Conservation (phyloP, 805 yeast species). For the Brettanomyces nanus region DNA sequence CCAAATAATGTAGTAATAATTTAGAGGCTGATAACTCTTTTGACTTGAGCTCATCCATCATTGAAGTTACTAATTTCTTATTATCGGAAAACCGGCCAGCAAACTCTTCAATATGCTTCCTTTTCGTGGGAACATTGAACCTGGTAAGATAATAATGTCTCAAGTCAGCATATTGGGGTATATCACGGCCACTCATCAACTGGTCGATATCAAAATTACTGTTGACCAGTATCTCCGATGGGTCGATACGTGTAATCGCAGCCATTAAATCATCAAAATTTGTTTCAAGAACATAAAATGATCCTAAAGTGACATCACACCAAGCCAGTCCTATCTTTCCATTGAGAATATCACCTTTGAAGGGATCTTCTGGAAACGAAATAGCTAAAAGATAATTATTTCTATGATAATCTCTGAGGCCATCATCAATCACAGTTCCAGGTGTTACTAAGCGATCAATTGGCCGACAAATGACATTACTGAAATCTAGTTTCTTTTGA, state of each 20-base stretch:
- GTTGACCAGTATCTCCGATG: conserved; percentile 67
- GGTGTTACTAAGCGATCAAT: conserved; percentile 81
- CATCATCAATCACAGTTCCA: conserved; percentile 86
- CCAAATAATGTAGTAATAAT: conserved; percentile 57
- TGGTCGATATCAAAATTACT: conserved; percentile 33
- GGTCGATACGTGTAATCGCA: conserved; percentile 69
- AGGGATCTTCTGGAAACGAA: conserved; percentile 44
- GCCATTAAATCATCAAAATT: conserved; percentile 53
- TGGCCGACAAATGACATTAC: conserved; percentile 47
- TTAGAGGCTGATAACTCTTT: conserved; percentile 56
- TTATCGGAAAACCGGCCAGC: conserved; percentile 33
- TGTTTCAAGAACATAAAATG: conserved; percentile 60
- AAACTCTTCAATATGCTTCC: conserved; percentile 31
- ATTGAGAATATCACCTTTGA: conserved; percentile 28
- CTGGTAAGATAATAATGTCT: conserved; percentile 53
- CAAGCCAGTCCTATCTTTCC: conserved; percentile 66
- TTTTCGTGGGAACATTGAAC: conserved; percentile 34
- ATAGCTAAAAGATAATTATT: conserved; percentile 68
- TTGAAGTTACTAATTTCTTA: conserved; percentile 14
- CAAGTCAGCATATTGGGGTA: conserved; percentile 49
- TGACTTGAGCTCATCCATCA: conserved; percentile 27
- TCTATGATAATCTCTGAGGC: conserved; percentile 61
- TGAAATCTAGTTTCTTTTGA: conserved; percentile 34
- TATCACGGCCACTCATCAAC: conserved; percentile 43
- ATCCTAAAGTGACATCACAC: conserved; percentile 85